Evolutionary conservation across 257 asterid genomes (phyloP), one percentile per base, ranked within the genome.

Genomic region (Sherardia arvensis): DNA sequence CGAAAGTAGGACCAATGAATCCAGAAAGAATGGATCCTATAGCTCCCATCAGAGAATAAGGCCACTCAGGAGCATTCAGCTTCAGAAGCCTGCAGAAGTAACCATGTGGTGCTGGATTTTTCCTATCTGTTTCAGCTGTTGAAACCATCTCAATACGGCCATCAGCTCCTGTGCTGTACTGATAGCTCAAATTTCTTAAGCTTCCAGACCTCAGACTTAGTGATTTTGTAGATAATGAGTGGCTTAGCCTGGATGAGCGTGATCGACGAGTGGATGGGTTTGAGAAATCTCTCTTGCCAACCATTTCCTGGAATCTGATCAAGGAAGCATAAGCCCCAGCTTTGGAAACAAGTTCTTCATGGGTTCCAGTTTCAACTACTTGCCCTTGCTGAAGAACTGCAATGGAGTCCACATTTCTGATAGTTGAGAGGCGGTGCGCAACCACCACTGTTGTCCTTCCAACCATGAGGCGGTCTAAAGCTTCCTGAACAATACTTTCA

Each of bases 131-230:
- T 76, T 90, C 99, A 5, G 96, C 99, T 25, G 79, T 90, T 0
- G 99, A 93, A 10, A 93, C 81, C 99, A 93, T 93, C 84, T 90
- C 97, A 21, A 93, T 84, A 2, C 97, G 94, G 17, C 99, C 99
- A 66, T 93, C 99, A 5, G 96, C 94, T 5, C 99, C 97, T 0
- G 96, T 90, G 80, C 97, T 93, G 86, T 90, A 93, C 6, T 91
- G 84, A 71, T 93, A 93, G 82, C 90, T 85, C 77, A 93, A 74
- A 70, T 87, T 93, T 47, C 95, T 85, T 60, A 90, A 70, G 76
- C 96, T 93, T 62, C 97, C 97, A 3, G 97, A 90, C n/a, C 99
- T 89, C 36, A 93, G 97, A 84, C 97, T 90, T 12, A 90, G 88
- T 6, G 97, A 90, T 62, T 90, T 93, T 1, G 99, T 93, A 9